phyloP scores from a whole-genome alignment of 352 stramenopile species.

The Poterioochromonas sp. region DNA sequence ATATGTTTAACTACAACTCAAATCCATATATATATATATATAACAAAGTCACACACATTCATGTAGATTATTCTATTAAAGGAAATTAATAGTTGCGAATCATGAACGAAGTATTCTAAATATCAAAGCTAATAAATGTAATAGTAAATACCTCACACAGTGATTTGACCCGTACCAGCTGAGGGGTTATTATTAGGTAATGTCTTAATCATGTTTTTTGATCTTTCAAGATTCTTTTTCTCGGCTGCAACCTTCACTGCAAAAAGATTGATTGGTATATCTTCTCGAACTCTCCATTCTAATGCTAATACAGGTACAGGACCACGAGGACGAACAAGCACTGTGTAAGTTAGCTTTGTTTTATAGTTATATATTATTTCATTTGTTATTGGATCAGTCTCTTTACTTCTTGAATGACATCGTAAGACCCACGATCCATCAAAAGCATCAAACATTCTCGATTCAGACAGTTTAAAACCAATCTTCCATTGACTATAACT shows the following conservation, averaged over 20 bases:
- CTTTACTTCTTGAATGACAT: conserved; percentile 35
- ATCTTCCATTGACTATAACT: conserved; percentile 43
- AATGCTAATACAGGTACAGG: conserved; percentile 61
- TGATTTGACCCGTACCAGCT: no score
- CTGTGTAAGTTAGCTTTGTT: conserved; percentile 56
- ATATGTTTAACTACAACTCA: no score
- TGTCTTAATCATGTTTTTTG: no score
- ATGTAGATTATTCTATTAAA: no score
- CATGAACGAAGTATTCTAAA: no score
- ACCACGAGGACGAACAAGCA: conserved; percentile 59
- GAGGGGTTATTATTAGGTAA: no score
- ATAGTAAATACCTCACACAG: no score
- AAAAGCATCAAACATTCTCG: conserved; percentile 46
- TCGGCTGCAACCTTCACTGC: conserved; percentile 54
- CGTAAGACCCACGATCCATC: conserved; percentile 44
- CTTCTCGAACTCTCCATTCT: conserved; percentile 67
- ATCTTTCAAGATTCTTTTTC: no score
- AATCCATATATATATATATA: no score
- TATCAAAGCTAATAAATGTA: no score
- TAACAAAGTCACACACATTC: no score
- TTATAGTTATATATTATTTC: conserved; percentile 2
- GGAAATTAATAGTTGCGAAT: no score
- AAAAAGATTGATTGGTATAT: conserved; percentile 61
- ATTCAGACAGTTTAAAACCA: conserved; percentile 43
- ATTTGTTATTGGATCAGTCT: neutral